A percentile compares a stretch with the other conserved stretches of the same genome.
These are phyloP conservation scores for Aureobasidium sp. DNA, from an alignment of 2,329 filamentous ascomycete genomes.

Conservation along the genomic window DNA sequence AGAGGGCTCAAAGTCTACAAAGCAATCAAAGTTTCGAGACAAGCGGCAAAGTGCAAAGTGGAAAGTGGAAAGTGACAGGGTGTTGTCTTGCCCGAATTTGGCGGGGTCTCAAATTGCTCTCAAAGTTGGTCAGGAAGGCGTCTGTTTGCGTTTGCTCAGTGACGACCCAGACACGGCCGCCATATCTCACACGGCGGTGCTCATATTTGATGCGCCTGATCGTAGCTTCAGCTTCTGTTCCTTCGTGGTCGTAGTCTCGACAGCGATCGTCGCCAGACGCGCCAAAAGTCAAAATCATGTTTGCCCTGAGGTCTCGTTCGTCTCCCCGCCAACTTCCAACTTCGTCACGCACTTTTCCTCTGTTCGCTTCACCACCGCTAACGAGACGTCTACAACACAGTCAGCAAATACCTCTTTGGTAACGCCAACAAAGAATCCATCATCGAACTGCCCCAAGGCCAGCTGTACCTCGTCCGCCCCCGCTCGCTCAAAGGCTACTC, in stretches of 20 bases:
- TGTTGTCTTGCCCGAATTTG: not conserved
- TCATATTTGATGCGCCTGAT: slow-evolving; percentile 2
- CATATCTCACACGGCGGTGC: not conserved
- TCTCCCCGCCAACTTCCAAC: slow-evolving; percentile 17
- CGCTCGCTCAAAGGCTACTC: slow-evolving; percentile 95
- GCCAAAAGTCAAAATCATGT: slow-evolving; percentile 13
- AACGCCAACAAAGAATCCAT: slow-evolving; percentile 85
- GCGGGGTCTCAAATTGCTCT: slow-evolving; percentile 8
- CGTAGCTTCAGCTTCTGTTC: not conserved
- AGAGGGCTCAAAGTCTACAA: not conserved
- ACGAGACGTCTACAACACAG: not conserved
- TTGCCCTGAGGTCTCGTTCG: slow-evolving; percentile 16
- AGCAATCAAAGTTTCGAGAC: slow-evolving; percentile 9
- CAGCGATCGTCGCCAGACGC: not conserved
- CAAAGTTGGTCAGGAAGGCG: slow-evolving; percentile 3
- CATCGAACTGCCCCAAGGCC: slow-evolving; percentile 88
- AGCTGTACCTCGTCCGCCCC: slow-evolving; percentile 93
- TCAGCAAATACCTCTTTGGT: slow-evolving; percentile 74
- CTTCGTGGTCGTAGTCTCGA: not conserved
- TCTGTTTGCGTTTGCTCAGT: not conserved
- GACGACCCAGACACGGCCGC: not conserved
- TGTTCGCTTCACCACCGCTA: not conserved
- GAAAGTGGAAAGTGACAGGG: not conserved
- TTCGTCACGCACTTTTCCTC: slow-evolving; percentile 9
- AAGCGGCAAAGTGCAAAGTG: no score